Evolutionary conservation across 257 asterid species (phyloP).

Genomic region (Datura wrightii): DNA sequence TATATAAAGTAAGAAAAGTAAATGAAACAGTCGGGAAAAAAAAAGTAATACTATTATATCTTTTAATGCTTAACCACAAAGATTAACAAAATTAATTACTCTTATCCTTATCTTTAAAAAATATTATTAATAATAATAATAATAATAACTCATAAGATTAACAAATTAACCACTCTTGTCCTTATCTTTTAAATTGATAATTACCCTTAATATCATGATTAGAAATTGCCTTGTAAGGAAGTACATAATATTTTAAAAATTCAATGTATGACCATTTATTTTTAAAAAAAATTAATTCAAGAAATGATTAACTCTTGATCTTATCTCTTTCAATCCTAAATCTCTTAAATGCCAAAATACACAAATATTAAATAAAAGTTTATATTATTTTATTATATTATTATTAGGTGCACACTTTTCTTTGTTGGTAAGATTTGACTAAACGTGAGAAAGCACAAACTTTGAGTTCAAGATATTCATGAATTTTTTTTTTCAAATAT

Average conservation of each 20-base stretch:
- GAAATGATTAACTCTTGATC: slow-evolving; percentile 19
- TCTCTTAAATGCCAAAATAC: slow-evolving; percentile 26
- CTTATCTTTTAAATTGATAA: slow-evolving; percentile 5
- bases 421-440: slow-evolving; percentile 33
- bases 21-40: background rate
- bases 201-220: slow-evolving; percentile 4
- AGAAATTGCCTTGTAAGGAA: background rate
- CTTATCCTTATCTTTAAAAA: background rate
- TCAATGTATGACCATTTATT: background rate
- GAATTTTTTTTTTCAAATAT: background rate
- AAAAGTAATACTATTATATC: background rate
- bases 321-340: slow-evolving; percentile 15
- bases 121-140: background rate
- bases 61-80: background rate
- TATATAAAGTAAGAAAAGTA: background rate
- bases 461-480: slow-evolving; percentile 28
- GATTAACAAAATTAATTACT: slow-evolving; percentile 20
- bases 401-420: slow-evolving; percentile 29
- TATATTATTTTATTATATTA: background rate
- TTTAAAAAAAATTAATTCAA: background rate
- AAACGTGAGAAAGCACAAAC: slow-evolving; percentile 28
- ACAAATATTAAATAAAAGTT: background rate
- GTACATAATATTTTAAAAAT: slow-evolving; percentile 4
- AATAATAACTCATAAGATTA: background rate
- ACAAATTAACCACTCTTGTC: slow-evolving; percentile 13